These are phyloP conservation scores for Rhizopogon roseolus DNA, from an alignment of 768 basidiomycete genomes.

Conservation along the genomic window DNA sequence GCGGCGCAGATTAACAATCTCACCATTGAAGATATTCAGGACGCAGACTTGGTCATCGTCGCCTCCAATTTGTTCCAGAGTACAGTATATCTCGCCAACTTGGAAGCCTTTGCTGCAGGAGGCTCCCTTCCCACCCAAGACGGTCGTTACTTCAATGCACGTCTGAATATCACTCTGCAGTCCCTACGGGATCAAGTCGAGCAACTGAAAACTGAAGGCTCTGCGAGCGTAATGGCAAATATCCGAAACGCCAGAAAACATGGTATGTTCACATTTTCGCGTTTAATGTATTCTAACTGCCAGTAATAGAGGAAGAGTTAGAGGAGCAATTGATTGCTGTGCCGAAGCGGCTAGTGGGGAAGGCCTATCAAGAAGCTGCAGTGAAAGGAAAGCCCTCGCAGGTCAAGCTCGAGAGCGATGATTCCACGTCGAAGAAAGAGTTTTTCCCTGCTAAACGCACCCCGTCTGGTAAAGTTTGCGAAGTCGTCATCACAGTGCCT, in stretches of 20 bases:
- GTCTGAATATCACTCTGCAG: conserved; percentile 58
- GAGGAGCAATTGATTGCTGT: conserved; percentile 38
- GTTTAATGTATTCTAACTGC: neutral
- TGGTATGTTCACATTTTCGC: conserved; percentile 36
- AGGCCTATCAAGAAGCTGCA: conserved; percentile 61
- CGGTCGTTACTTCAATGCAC: conserved; percentile 87
- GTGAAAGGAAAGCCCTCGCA: conserved; percentile 29
- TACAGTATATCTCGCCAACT: conserved; percentile 67
- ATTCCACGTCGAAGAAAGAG: conserved; percentile 16
- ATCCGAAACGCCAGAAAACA: conserved; percentile 59
- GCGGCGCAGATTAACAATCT: conserved; percentile 66
- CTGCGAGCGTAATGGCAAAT: conserved; percentile 54
- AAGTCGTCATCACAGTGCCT: conserved; percentile 51
- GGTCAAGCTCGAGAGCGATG: conserved; percentile 6
- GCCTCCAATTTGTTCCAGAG: conserved; percentile 87
- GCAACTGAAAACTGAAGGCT: conserved; percentile 59
- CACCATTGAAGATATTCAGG: conserved; percentile 67
- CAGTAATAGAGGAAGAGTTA: conserved; percentile 45
- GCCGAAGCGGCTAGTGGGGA: conserved; percentile 73
- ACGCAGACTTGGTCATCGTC: conserved; percentile 84
- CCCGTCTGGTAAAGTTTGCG: conserved; percentile 41
- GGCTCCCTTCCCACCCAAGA: conserved; percentile 71
- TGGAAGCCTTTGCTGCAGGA: conserved; percentile 64
- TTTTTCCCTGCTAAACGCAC: conserved; percentile 22
- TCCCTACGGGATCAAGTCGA: conserved; percentile 64